These are phyloP conservation scores for Paramecium sonneborni DNA, from an alignment of 73 alveolate genomes.

Conservation along the genomic window DNA sequence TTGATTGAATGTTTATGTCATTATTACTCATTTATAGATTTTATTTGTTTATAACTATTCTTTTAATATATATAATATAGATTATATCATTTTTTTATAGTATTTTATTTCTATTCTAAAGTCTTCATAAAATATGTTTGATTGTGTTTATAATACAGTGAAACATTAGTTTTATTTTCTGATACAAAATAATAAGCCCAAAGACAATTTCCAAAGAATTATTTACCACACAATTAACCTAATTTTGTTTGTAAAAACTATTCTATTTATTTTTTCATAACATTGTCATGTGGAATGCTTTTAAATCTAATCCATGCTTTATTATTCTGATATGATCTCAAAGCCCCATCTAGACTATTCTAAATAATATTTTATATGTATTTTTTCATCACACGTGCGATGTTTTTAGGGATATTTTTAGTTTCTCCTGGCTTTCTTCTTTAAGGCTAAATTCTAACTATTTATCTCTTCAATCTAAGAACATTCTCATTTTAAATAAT, in stretches of 20 bases:
- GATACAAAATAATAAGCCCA: background rate
- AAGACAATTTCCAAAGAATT: background rate
- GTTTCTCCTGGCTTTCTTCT: background rate
- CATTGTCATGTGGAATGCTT: background rate
- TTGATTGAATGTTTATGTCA: background rate
- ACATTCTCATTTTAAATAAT: background rate
- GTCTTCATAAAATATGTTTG: background rate
- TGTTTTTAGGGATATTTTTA: background rate
- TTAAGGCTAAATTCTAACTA: background rate
- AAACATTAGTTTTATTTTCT: background rate
- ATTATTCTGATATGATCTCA: background rate
- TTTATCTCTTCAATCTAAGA: background rate
- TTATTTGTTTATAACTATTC: background rate
- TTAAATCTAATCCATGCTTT: background rate
- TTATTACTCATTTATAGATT: background rate
- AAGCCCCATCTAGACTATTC: background rate
- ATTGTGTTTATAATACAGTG: background rate
- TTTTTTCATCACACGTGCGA: background rate
- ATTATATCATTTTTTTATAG: background rate
- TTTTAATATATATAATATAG: too few species aligned
- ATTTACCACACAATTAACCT: background rate
- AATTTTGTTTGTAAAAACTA: background rate
- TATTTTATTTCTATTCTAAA: background rate
- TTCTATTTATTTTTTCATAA: background rate
- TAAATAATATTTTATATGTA: background rate